A percentile compares a stretch with the other conserved stretches of the same genome.
Evolutionary conservation across 2,329 filamentous ascomycete species (phyloP).

Genomic region (Fusarium avenaceum): DNA sequence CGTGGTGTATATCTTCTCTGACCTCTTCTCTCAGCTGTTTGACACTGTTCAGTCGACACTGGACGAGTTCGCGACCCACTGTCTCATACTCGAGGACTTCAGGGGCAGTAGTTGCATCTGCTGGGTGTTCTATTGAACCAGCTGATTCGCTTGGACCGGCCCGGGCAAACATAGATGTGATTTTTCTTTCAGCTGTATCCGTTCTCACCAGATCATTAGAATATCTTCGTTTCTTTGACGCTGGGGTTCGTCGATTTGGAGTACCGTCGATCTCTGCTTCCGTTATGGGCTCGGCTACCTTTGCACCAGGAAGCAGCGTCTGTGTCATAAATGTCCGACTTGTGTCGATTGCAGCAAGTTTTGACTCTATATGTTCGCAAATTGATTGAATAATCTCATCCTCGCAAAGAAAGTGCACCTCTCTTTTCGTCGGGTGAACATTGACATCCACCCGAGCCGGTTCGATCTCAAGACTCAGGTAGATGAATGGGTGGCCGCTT

Average conservation of each 20-base stretch:
- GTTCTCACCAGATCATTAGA: conserved; percentile 89
- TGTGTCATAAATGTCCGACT: conserved; percentile 96
- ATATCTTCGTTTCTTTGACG: conserved; percentile 58
- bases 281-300: conserved; percentile 43
- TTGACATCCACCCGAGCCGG: conserved; percentile 95
- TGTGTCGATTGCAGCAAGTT: conserved; percentile 88
- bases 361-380: conserved; percentile 82
- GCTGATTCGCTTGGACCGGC: conserved; percentile 56
- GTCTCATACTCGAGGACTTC: conserved; percentile 78
- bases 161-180: conserved; percentile 90
- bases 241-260: conserved; percentile 53
- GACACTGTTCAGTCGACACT: conserved; percentile 84
- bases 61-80: conserved; percentile 75
- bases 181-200: conserved; percentile 89
- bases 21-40: conserved; percentile 87
- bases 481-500: conserved; percentile 92
- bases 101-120: conserved; percentile 54
- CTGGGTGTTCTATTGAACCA: conserved; percentile 38
- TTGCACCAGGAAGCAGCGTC: conserved; percentile 81
- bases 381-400: conserved; percentile 93
- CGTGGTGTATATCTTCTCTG: conserved; percentile 84
- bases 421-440: conserved; percentile 94
- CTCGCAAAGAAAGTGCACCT: conserved; percentile 97
- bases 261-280: conserved; percentile 49
- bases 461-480: conserved; percentile 92